Conservation (phyloP, 352 stramenopile genomes). For the Pythium rishiriense region DNA sequence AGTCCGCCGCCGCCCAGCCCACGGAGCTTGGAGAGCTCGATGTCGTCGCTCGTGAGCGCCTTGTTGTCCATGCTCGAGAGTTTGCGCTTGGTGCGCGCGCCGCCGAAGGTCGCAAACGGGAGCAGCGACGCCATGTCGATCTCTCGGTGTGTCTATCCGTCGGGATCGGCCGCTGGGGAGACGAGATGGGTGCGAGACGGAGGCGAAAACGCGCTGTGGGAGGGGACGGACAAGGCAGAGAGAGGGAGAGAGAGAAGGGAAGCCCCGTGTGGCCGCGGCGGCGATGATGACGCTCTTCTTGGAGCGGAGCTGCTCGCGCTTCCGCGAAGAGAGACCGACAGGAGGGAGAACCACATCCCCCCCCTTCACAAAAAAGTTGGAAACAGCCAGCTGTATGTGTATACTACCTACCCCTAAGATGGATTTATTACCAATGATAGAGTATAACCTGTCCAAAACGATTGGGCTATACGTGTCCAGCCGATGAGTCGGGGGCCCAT, state of each 20-base stretch:
- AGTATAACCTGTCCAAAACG: background rate
- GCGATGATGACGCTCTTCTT: background rate
- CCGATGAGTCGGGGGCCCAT: background rate
- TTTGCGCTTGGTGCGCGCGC: constrained; percentile 17
- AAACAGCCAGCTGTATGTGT: background rate
- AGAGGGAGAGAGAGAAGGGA: background rate
- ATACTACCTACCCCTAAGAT: background rate
- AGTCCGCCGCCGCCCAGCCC: background rate
- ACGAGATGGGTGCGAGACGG: background rate
- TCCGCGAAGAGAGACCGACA: too few species aligned
- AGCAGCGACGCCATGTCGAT: constrained; percentile 12
- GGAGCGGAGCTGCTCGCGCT: too few species aligned
- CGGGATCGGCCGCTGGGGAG: too few species aligned
- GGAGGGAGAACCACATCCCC: too few species aligned
- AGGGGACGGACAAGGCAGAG: too few species aligned
- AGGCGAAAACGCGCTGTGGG: background rate
- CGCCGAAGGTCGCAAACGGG: background rate
- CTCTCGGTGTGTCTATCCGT: too few species aligned
- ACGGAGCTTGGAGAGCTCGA: constrained; percentile 8
- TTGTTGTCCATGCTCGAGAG: constrained; percentile 16
- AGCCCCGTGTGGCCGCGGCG: background rate
- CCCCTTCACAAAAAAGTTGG: background rate
- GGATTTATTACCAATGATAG: background rate
- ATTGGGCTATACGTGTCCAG: background rate
- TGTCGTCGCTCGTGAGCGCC: constrained; percentile 3